phyloP scores from a whole-genome alignment of 257 asterid genomes.

The Eucommia ulmoides region DNA sequence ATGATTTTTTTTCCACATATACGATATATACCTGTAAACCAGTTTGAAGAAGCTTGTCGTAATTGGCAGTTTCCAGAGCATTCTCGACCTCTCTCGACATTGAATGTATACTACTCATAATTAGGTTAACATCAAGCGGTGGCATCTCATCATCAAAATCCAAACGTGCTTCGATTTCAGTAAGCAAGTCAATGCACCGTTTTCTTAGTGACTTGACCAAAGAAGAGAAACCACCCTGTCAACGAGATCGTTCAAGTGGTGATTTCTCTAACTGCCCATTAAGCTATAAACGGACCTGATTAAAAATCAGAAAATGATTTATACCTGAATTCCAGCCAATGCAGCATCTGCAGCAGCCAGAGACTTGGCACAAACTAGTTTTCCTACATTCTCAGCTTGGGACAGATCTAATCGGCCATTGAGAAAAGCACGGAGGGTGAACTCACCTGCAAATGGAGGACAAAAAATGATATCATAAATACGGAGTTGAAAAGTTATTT shows the following conservation, averaged over 20 bases:
- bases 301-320: background rate
- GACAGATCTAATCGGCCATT: slow-evolving; percentile 95
- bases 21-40: slow-evolving; percentile 98
- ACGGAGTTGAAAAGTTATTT: no score
- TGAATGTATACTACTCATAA: slow-evolving; percentile 29
- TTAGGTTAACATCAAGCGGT: slow-evolving; percentile 44
- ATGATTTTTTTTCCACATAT: no score
- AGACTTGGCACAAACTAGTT: slow-evolving; percentile 78
- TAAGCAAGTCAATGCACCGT: slow-evolving; percentile 80
- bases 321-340: slow-evolving; percentile 83
- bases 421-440: slow-evolving; percentile 85
- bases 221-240: slow-evolving; percentile 82
- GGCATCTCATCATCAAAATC: slow-evolving; percentile 99
- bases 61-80: slow-evolving; percentile 83
- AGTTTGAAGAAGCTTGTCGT: slow-evolving; percentile 87
- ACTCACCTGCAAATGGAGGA: slow-evolving; percentile 46
- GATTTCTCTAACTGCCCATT: background rate
- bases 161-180: slow-evolving; percentile 95
- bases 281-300: slow-evolving; percentile 3
- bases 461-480: no score
- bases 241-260: background rate
- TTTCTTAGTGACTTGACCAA: slow-evolving; percentile 69
- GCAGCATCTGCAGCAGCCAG: slow-evolving; percentile 93
- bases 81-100: slow-evolving; percentile 66
- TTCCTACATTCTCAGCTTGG: slow-evolving; percentile 80